A percentile compares a stretch with the other conserved stretches of the same genome.
These are phyloP conservation scores for Hygrophila difformis DNA, from an alignment of 257 asterid genomes.

Conservation along the genomic window DNA sequence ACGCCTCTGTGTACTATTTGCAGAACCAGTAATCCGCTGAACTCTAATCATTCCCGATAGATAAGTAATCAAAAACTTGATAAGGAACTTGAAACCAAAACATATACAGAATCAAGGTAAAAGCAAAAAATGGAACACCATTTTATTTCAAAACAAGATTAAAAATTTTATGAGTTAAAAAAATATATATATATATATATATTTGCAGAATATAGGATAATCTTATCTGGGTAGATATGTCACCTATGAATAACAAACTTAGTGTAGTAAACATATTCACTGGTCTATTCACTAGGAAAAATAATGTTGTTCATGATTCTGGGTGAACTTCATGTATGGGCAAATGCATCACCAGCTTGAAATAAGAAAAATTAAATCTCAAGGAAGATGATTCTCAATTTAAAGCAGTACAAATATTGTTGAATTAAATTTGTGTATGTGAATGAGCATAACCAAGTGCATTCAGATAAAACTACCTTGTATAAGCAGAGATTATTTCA, in stretches of 20 bases:
- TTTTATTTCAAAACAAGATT: no score
- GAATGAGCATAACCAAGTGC: constrained; percentile 34
- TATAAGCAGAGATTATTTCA: constrained; percentile 74
- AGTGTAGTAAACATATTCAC: no score
- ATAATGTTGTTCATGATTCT: no score
- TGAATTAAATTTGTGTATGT: background rate
- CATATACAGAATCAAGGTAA: constrained; percentile 1
- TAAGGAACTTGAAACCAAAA: constrained; percentile 10
- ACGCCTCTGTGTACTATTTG: constrained; percentile 56
- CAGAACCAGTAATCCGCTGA: constrained; percentile 62
- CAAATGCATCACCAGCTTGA: no score
- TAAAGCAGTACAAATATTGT: constrained; percentile 28
- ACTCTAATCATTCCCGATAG: constrained; percentile 68
- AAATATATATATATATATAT: no score
- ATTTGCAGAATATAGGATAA: no score
- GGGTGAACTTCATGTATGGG: no score
- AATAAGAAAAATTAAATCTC: no score
- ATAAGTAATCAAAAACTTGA: constrained; percentile 20
- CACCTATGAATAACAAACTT: no score
- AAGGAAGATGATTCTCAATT: background rate
- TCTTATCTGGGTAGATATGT: no score
- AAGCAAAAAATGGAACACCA: background rate
- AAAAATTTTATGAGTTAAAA: no score
- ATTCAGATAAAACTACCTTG: constrained; percentile 44
- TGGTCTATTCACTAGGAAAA: no score